A percentile compares a stretch with the other conserved stretches of the same genome.
Conservation (phyloP, 352 stramenopile species). For the Heterotrichella gracilis region DNA sequence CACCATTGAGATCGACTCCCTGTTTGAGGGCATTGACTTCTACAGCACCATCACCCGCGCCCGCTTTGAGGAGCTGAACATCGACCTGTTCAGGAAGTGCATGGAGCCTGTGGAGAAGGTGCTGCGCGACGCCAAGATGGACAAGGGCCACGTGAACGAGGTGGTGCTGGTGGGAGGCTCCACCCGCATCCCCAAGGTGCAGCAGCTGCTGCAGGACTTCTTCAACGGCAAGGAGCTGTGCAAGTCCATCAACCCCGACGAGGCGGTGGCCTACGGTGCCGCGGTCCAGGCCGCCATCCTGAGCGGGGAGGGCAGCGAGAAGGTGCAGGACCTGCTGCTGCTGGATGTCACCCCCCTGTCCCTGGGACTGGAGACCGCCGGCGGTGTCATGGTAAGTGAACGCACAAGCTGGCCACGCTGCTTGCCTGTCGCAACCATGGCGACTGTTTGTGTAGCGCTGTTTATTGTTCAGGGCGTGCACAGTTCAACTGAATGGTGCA, state of each 20-base stretch:
- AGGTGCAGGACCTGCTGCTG: constrained; percentile 35
- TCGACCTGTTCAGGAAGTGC: constrained; percentile 34
- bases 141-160: constrained; percentile 26
- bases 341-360: constrained; percentile 59
- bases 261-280: constrained; percentile 49
- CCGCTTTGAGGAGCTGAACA: constrained; percentile 69
- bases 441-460: too few relatives aligned
- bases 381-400: constrained; percentile 65
- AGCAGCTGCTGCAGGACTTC: constrained; percentile 28
- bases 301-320: constrained; percentile 28
- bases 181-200: constrained; percentile 33
- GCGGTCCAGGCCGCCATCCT: constrained; percentile 86
- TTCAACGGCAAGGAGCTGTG: constrained; percentile 34
- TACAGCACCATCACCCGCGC: constrained; percentile 73
- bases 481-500: too few relatives aligned
- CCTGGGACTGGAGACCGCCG: constrained; percentile 49
- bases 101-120: constrained; percentile 17
- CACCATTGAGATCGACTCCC: constrained; percentile 77
- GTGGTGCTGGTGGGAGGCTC: constrained; percentile 40
- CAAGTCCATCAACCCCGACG: constrained; percentile 46
- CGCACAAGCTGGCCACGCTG: too few relatives aligned
- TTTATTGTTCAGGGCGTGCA: too few relatives aligned
- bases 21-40: constrained; percentile 83
- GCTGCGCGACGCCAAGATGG: constrained; percentile 18
- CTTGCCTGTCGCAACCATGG: too few relatives aligned